These are phyloP conservation scores for Stephanodiscus triporus DNA, from an alignment of 108 stramenopile genomes.

Conservation along the genomic window DNA sequence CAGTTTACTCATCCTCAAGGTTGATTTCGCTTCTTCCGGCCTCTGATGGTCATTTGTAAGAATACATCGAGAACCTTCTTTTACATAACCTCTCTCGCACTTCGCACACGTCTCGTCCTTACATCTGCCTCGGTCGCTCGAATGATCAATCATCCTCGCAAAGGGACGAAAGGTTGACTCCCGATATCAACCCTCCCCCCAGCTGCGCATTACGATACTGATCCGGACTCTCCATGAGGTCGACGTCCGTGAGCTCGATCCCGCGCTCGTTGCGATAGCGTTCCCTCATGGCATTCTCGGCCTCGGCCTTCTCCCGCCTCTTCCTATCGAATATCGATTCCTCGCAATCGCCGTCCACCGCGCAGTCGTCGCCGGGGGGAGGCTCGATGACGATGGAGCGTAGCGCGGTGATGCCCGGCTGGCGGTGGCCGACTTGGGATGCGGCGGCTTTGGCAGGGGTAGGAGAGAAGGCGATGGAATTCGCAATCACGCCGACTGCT, in stretches of 20 bases:
- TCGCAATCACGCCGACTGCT: no score
- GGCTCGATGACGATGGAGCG: constrained; percentile 25
- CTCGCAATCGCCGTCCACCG: constrained; percentile 44
- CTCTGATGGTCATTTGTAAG: no score
- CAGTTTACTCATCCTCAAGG: no score
- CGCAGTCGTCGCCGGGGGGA: constrained; percentile 32
- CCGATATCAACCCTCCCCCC: constrained; percentile 37
- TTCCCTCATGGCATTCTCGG: constrained; percentile 9
- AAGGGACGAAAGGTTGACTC: constrained; percentile 24
- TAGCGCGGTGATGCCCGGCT: not conserved
- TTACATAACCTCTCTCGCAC: no score
- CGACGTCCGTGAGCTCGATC: constrained; percentile 26
- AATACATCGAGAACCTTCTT: no score
- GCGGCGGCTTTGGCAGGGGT: no score
- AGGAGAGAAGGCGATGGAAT: no score
- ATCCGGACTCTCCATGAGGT: constrained; percentile 39
- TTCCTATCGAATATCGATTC: constrained; percentile 37
- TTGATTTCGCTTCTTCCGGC: no score
- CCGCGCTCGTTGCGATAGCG: constrained; percentile 25
- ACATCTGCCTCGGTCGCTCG: no score
- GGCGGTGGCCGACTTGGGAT: no score
- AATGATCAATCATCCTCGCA: constrained; percentile 44
- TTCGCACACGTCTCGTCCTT: no score
- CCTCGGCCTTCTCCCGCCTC: constrained; percentile 35
- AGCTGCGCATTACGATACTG: constrained; percentile 36